A percentile compares a stretch with the other conserved stretches of the same genome.
Evolutionary conservation across 2,329 filamentous ascomycete genomes (phyloP).

Genomic region (Remersonia thermophila): DNA sequence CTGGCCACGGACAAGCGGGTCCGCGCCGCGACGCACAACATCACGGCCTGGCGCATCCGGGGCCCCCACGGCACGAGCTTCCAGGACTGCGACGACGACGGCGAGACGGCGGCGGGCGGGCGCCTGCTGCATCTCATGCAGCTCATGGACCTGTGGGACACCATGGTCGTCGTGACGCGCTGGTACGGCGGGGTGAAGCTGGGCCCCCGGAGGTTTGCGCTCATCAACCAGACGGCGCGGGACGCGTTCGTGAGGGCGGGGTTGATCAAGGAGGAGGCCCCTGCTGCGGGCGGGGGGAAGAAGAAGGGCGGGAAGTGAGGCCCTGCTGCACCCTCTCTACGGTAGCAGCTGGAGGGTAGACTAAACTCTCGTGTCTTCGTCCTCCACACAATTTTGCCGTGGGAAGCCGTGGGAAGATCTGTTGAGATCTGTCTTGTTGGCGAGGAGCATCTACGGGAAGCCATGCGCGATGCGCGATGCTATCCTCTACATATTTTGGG

Average conservation of each 20-base stretch:
- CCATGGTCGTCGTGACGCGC: slow-evolving; percentile 81
- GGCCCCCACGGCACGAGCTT: slow-evolving; percentile 45
- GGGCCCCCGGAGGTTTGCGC: slow-evolving; percentile 76
- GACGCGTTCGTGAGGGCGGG: slow-evolving; percentile 73
- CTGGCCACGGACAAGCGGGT: slow-evolving; percentile 73
- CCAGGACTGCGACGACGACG: slow-evolving; percentile 94
- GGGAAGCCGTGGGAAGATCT: too few relatives aligned
- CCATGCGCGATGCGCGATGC: too few relatives aligned
- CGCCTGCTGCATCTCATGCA: slow-evolving; percentile 83
- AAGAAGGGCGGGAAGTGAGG: slow-evolving; percentile 29
- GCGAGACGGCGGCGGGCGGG: slow-evolving; percentile 82
- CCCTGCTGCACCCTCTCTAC: too few relatives aligned
- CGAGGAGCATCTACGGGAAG: too few relatives aligned
- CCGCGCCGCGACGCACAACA: slow-evolving; percentile 85
- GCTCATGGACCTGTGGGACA: slow-evolving; percentile 86
- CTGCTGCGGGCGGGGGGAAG: slow-evolving; percentile 33
- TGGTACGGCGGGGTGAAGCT: slow-evolving; percentile 93
- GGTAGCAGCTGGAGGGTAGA: background rate
- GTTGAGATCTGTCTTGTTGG: too few relatives aligned
- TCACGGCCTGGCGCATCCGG: slow-evolving; percentile 82
- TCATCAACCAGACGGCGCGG: slow-evolving; percentile 78
- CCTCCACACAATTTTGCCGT: background rate
- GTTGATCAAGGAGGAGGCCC: slow-evolving; percentile 26
- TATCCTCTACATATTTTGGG: too few relatives aligned
- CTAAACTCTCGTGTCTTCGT: background rate